Evolutionary conservation across 2,329 filamentous ascomycete genomes (phyloP).

Genomic region (Aspergillus felis): DNA sequence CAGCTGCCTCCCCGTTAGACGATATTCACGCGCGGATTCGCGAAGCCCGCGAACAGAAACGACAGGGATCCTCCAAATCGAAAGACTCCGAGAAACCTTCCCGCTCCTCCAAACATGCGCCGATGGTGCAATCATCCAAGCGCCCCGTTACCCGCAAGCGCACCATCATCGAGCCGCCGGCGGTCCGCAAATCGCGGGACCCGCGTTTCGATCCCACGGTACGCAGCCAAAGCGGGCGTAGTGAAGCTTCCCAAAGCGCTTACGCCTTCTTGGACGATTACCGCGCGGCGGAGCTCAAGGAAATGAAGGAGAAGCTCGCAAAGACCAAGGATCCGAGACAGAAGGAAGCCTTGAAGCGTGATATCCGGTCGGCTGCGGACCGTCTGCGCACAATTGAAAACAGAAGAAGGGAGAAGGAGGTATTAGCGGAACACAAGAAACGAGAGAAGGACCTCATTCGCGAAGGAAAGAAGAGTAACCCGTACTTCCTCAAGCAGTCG

Average conservation of each 20-base stretch:
- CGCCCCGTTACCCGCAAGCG: constrained; percentile 77
- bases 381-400: constrained; percentile 66
- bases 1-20: constrained; percentile 30
- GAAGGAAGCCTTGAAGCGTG: constrained; percentile 67
- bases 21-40: constrained; percentile 39
- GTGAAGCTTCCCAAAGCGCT: constrained; percentile 59
- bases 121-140: constrained; percentile 76
- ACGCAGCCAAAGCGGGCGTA: constrained; percentile 31
- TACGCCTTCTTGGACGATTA: constrained; percentile 90
- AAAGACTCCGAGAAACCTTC: constrained; percentile 24
- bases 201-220: constrained; percentile 77
- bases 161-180: constrained; percentile 59
- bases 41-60: constrained; percentile 42
- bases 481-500: constrained; percentile 88
- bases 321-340: constrained; percentile 61
- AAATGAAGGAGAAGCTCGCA: constrained; percentile 65
- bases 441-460: constrained; percentile 80
- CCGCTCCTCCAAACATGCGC: constrained; percentile 80
- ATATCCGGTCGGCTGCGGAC: constrained; percentile 74
- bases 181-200: constrained; percentile 66
- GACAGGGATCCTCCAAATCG: constrained; percentile 25
- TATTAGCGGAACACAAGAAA: constrained; percentile 71
- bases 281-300: constrained; percentile 73
- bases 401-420: constrained; percentile 65
- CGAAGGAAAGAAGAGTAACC: constrained; percentile 73